Evolutionary conservation across 306 rosid genomes (phyloP), one percentile per base, ranked within the genome.

Genomic region (Inga laurina): DNA sequence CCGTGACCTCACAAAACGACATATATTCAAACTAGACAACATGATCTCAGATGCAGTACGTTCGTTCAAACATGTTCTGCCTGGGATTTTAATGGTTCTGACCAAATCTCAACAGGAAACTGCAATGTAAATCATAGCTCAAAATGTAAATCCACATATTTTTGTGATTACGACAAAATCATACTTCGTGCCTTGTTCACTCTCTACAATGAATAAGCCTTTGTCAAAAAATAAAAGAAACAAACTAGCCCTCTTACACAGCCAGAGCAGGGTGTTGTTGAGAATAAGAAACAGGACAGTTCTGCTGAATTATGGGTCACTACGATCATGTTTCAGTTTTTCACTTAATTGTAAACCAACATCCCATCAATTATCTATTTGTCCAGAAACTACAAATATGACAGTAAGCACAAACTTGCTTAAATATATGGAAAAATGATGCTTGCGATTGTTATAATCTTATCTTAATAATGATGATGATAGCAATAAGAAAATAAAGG

Each of bases 401-500:
- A 72, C 54, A 54, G 35, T 67, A 56, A 35, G 4, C 45, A 68
- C 13, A 35, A 65, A 32, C 18, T 65, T 32, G 71, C n/a, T 5
- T 65, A 8, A 34, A 49, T 30, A 54, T 41, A 71, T n/a, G 21
- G 81, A 43, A 82, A 79, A 79, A 79, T 18, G 68, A 82, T 82
- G 82, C 64, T 73, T 30, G 73, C 69, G 79, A 74, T 44, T 51
- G 82, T 82, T 78, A 79, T 75, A 79, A 74, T 34, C 70, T 59
- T 18, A 71, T 16, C 56, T 51, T 51, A 0, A 45, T 45, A 2
- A 69, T 15, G 72, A 82, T 15, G 45, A 79, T n/a, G 30, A 57
- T n/a, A 57, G 6, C 24, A n/a, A 21, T 8, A 22, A 59, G 10
- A 59, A 39, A 51, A 65, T 2, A 43, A 68, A 74, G 57, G 67